Conservation (phyloP, 352 stramenopile species). For the Phytopythium aichiense region DNA sequence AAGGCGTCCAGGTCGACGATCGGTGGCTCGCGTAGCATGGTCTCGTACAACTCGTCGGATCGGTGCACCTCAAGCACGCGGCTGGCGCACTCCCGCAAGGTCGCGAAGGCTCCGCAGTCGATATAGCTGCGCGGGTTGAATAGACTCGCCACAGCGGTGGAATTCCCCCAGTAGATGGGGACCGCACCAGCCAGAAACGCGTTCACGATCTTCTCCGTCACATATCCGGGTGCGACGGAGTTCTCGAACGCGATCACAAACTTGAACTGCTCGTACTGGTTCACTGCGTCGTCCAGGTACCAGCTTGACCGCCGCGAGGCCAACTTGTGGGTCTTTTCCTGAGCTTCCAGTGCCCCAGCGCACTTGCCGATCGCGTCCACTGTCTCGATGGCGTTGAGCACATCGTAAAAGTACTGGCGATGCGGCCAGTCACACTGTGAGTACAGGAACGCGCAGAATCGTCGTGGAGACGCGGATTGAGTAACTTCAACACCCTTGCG, state of each 20-base stretch:
- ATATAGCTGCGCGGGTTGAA: conserved; percentile 57
- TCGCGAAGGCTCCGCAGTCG: conserved; percentile 38
- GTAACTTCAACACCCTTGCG: not conserved
- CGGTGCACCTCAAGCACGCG: conserved; percentile 36
- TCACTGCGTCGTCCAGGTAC: conserved; percentile 37
- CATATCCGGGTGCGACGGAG: conserved; percentile 30
- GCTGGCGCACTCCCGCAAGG: conserved; percentile 27
- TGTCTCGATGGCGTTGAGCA: conserved; percentile 35
- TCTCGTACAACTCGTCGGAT: conserved; percentile 27
- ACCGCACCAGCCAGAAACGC: conserved; percentile 53
- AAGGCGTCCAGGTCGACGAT: conserved; percentile 32
- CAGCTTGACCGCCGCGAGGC: conserved; percentile 13
- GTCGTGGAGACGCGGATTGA: not conserved
- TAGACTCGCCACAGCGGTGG: conserved; percentile 20
- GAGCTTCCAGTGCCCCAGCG: conserved; percentile 12
- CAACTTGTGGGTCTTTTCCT: not conserved
- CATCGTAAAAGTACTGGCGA: conserved; percentile 48
- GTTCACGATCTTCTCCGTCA: conserved; percentile 66
- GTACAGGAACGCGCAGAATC: conserved; percentile 54
- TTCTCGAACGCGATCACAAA: conserved; percentile 80
- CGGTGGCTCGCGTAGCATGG: conserved; percentile 23
- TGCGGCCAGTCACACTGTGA: conserved; percentile 41
- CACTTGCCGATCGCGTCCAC: conserved; percentile 49
- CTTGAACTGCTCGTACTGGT: conserved; percentile 34
- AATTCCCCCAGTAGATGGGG: conserved; percentile 57